phyloP scores from a whole-genome alignment of 805 yeast genomes.

The Sugiyamaella chiloensis region DNA sequence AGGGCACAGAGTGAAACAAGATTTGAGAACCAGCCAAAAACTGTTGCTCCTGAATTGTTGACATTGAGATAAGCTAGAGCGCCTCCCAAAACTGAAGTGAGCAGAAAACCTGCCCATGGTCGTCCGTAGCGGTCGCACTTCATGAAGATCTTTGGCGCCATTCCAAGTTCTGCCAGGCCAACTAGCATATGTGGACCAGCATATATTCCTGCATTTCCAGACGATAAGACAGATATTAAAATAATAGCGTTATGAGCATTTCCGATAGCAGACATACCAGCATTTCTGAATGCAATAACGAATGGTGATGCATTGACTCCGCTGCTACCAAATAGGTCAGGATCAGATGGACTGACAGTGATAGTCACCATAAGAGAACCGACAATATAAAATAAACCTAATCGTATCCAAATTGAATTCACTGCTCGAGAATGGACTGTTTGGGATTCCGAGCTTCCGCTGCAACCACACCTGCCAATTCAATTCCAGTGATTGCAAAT shows the following conservation, averaged over 20 bases:
- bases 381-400: conserved; percentile 4
- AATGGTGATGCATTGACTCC: conserved; percentile 66
- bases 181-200: conserved; percentile 65
- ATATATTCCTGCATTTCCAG: conserved; percentile 76
- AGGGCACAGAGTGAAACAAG: conserved; percentile 72
- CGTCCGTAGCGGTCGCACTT: conserved; percentile 64
- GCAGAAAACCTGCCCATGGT: conserved; percentile 55
- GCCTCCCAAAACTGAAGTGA: conserved; percentile 50
- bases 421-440: too few species aligned
- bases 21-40: conserved; percentile 53
- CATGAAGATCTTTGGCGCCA: conserved; percentile 65
- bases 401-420: too few species aligned
- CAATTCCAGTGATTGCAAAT: conserved; percentile 82
- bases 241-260: conserved; percentile 73
- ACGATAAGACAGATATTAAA: conserved; percentile 69
- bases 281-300: conserved; percentile 67
- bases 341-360: neutral
- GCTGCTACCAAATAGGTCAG: too few species aligned
- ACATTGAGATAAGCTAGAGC: conserved; percentile 68
- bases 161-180: conserved; percentile 65
- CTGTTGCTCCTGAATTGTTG: conserved; percentile 29
- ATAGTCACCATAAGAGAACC: conserved; percentile 8
- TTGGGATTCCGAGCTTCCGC: conserved; percentile 74
- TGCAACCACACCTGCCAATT: conserved; percentile 76
- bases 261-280: conserved; percentile 64